Evolutionary conservation across 352 stramenopile species (phyloP).

Genomic region (Globisporangium cystogenes): DNA sequence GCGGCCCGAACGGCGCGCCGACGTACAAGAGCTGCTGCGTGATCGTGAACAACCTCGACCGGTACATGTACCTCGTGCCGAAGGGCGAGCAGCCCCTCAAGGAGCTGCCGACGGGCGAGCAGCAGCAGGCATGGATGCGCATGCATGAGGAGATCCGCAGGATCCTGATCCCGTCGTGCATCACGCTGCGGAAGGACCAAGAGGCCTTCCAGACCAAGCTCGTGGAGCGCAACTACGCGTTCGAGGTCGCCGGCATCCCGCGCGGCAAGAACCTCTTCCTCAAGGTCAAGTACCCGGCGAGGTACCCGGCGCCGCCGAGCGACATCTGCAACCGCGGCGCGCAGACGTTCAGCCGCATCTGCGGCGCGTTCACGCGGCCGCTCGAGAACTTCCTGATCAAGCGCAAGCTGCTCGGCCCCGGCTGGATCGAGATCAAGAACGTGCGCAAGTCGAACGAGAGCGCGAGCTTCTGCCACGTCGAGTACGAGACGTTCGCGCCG

Average conservation of each 20-base stretch:
- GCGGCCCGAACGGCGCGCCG: constrained; percentile 23
- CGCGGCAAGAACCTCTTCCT: constrained; percentile 94
- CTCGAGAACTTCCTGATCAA: constrained; percentile 98
- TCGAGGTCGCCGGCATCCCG: constrained; percentile 95
- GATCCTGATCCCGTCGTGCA: constrained; percentile 86
- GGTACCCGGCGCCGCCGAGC: constrained; percentile 81
- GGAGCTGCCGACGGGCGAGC: constrained; percentile 90
- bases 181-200: constrained; percentile 67
- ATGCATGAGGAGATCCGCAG: constrained; percentile 90
- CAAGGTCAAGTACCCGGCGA: constrained; percentile 97
- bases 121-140: constrained; percentile 79
- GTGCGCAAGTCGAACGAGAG: constrained; percentile 64
- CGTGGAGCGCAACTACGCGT: constrained; percentile 97
- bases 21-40: constrained; percentile 95
- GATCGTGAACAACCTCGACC: constrained; percentile 92
- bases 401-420: constrained; percentile 95
- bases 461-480: constrained; percentile 92
- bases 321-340: constrained; percentile 87
- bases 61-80: constrained; percentile 94
- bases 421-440: constrained; percentile 95
- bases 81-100: constrained; percentile 35
- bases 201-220: constrained; percentile 92
- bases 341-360: constrained; percentile 93
- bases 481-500: constrained; percentile 90
- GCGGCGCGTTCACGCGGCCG: constrained; percentile 89